Percentiles rank a stretch among this genome's conserved stretches.
These are phyloP conservation scores for Morella rubra DNA, from an alignment of 306 rosid species.

Conservation along the genomic window DNA sequence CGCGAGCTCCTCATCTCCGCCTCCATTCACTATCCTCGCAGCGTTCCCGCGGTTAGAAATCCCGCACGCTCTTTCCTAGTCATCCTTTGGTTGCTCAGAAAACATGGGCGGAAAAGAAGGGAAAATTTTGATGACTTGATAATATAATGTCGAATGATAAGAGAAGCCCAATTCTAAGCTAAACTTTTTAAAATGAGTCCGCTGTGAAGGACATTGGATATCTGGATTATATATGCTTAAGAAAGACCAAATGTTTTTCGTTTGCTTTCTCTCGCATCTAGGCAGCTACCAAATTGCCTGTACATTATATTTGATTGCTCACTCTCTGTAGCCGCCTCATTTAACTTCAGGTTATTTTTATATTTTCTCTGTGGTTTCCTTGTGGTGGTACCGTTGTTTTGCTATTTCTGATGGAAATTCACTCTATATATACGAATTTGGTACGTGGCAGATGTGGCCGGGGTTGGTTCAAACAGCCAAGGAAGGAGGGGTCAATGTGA, in stretches of 20 bases:
- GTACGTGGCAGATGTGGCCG: slow-evolving; percentile 82
- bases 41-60: slow-evolving; percentile 71
- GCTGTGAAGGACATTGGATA: neutral
- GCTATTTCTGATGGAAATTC: slow-evolving; percentile 19
- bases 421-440: slow-evolving; percentile 15
- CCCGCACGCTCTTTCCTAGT: neutral
- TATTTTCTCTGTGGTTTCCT: neutral
- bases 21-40: slow-evolving; percentile 92
- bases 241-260: neutral
- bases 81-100: neutral
- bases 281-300: neutral
- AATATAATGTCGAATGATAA: too few relatives aligned
- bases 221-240: neutral
- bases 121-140: neutral
- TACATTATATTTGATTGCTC: neutral
- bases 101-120: neutral
- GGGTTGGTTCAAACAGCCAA: slow-evolving; percentile 79
- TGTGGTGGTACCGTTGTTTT: neutral
- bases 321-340: neutral
- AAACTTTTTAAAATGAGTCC: neutral
- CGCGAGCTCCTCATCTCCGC: slow-evolving; percentile 88
- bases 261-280: neutral
- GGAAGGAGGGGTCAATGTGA: slow-evolving; percentile 80
- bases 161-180: neutral
- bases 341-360: neutral